Conservation (phyloP, 1,284 basidiomycete genomes). For the Leccinum fuscescens region DNA sequence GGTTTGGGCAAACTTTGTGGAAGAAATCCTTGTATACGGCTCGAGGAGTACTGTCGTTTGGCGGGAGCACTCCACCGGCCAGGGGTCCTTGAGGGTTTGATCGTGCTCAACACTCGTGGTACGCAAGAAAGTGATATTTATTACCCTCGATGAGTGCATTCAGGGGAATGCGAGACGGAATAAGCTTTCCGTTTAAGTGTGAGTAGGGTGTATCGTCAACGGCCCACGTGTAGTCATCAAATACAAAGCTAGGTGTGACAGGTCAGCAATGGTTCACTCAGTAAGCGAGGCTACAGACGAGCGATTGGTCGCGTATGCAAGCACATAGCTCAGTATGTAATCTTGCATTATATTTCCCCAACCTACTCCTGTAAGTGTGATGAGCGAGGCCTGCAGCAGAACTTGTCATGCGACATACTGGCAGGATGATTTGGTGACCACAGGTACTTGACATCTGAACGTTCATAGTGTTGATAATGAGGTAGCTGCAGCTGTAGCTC, state of each 20-base stretch:
- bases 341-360: constrained; percentile 47
- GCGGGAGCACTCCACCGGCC: constrained; percentile 35
- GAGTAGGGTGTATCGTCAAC: constrained; percentile 29
- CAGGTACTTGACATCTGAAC: constrained; percentile 27
- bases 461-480: constrained; percentile 24
- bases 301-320: constrained; percentile 34
- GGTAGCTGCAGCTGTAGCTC: constrained; percentile 15
- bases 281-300: constrained; percentile 29
- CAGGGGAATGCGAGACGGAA: constrained; percentile 38
- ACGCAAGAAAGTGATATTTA: neutral
- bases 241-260: constrained; percentile 34
- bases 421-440: constrained; percentile 31
- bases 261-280: neutral
- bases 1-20: constrained; percentile 36
- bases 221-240: constrained; percentile 40
- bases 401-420: constrained; percentile 3
- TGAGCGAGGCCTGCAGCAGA: constrained; percentile 3
- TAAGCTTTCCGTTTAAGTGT: constrained; percentile 31
- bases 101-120: neutral
- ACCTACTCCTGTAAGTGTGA: constrained; percentile 25
- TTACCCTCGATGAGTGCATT: constrained; percentile 27
- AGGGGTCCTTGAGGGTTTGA: constrained; percentile 33
- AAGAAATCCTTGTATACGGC: constrained; percentile 37
- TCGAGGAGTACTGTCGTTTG: constrained; percentile 31
- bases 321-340: constrained; percentile 33